Evolutionary conservation across 208 protist species (phyloP).

Genomic region (Crithidia thermophila): DNA sequence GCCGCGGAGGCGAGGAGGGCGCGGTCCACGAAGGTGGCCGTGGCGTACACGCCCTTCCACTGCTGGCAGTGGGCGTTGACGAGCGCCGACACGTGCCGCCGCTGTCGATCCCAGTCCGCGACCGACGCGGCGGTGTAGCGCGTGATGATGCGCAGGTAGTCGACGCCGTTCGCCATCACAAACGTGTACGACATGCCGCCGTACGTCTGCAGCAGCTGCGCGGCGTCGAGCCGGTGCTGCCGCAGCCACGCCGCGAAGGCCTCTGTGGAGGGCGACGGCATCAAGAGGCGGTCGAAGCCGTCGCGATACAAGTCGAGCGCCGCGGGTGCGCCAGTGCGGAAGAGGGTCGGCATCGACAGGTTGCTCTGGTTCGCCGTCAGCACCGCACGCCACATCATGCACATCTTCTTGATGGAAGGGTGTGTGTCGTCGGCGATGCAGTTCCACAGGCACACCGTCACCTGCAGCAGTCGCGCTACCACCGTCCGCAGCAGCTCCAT

Average conservation of each 20-base stretch:
- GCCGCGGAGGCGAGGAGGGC: conserved; percentile 30
- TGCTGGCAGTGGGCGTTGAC: conserved; percentile 16
- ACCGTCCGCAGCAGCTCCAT: conserved; percentile 47
- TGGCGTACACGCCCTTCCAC: conserved; percentile 37
- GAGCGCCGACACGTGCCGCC: conserved; percentile 22
- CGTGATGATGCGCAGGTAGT: conserved; percentile 25
- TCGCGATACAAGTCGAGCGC: conserved; percentile 13
- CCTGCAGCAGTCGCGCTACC: conserved; percentile 44
- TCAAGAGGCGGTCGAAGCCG: conserved; percentile 40
- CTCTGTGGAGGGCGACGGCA: conserved; percentile 13
- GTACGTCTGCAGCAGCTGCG: conserved; percentile 27
- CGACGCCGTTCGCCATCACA: conserved; percentile 29
- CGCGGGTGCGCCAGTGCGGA: conserved; percentile 3
- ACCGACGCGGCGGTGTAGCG: conserved; percentile 14
- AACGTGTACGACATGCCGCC: conserved; percentile 26
- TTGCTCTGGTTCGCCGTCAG: conserved; percentile 31
- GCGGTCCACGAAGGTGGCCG: conserved; percentile 54
- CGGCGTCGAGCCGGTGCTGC: conserved; percentile 13
- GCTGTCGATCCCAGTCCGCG: conserved; percentile 23
- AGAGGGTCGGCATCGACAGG: conserved; percentile 12
- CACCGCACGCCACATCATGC: conserved; percentile 42
- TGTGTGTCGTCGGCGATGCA: conserved; percentile 13
- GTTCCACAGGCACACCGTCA: conserved; percentile 40
- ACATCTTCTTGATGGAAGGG: conserved; percentile 31
- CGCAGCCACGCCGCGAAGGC: conserved; percentile 36